Percentiles rank a stretch among this genome's conserved stretches.
phyloP scores from a whole-genome alignment of 352 stramenopile genomes.

The Globisporangium polare region DNA sequence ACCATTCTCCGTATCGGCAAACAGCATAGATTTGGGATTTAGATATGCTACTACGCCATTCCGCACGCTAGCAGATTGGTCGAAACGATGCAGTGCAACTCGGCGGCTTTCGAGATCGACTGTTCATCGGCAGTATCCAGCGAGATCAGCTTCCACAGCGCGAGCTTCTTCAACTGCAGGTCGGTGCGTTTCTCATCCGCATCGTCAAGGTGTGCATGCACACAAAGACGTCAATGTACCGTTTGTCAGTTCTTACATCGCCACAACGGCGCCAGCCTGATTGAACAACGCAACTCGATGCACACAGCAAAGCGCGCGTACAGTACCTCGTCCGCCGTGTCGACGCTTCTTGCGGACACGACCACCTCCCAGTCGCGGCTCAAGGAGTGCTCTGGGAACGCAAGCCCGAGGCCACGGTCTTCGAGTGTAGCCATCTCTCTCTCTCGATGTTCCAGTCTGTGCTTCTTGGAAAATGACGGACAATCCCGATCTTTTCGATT shows the following conservation, averaged over 20 bases:
- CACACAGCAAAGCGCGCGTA: neutral
- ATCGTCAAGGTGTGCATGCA: no score
- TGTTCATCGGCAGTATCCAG: slow-evolving; percentile 52
- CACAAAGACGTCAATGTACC: neutral
- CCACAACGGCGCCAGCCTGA: neutral
- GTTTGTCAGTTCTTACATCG: neutral
- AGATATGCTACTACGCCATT: no score
- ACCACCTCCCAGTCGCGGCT: slow-evolving; percentile 28
- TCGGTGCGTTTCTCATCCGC: neutral
- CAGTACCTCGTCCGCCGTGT: slow-evolving; percentile 14
- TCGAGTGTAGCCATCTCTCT: slow-evolving; percentile 14
- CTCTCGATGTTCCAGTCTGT: neutral
- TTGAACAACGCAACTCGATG: neutral
- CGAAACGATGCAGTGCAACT: slow-evolving; percentile 45
- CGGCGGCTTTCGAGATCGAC: slow-evolving; percentile 39
- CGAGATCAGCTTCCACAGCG: slow-evolving; percentile 41
- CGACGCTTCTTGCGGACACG: slow-evolving; percentile 17
- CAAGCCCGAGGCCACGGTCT: slow-evolving; percentile 33
- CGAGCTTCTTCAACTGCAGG: slow-evolving; percentile 29
- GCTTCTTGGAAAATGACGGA: neutral
- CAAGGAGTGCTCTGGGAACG: slow-evolving; percentile 28
- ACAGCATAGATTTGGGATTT: no score
- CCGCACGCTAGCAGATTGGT: no score
- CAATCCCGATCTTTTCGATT: no score
- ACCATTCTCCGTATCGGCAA: no score